Conservation (phyloP, 2,329 filamentous ascomycete genomes). For the Aspergillus hortae region DNA sequence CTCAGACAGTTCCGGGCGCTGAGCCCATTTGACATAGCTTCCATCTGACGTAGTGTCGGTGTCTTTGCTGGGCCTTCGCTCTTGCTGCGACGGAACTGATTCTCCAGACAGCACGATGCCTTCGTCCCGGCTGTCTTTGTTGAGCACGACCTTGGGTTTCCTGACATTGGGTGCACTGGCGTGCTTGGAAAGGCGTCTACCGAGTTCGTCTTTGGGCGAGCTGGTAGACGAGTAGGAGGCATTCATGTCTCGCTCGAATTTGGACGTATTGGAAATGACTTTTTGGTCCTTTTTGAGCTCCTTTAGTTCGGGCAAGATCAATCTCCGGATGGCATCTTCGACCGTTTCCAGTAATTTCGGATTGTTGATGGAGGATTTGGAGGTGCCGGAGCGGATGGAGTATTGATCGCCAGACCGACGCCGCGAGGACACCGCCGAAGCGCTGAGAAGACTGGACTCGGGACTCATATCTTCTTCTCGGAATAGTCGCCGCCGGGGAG, state of each 20-base stretch:
- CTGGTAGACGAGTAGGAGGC: constrained; percentile 59
- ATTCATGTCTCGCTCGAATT: constrained; percentile 63
- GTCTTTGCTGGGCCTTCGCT: constrained; percentile 51
- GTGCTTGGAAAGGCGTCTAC: constrained; percentile 57
- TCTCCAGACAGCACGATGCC: constrained; percentile 56
- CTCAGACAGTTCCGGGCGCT: constrained; percentile 47
- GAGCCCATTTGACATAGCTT: constrained; percentile 42
- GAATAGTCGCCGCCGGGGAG: constrained; percentile 47
- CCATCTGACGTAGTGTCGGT: constrained; percentile 47
- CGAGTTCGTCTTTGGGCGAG: constrained; percentile 52
- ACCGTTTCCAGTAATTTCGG: constrained; percentile 87
- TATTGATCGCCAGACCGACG: constrained; percentile 55
- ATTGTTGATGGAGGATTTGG: constrained; percentile 80
- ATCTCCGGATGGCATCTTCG: constrained; percentile 83
- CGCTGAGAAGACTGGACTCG: constrained; percentile 61
- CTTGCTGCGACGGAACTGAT: constrained; percentile 48
- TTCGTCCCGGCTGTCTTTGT: constrained; percentile 57
- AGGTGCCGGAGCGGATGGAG: constrained; percentile 58
- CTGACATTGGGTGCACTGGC: constrained; percentile 59
- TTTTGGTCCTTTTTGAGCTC: constrained; percentile 88
- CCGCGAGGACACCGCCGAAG: constrained; percentile 52
- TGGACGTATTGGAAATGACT: constrained; percentile 66
- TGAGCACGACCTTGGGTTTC: constrained; percentile 60
- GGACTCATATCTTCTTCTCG: constrained; percentile 54
- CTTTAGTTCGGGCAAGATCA: constrained; percentile 88